These are phyloP conservation scores for Bidens hawaiensis DNA, from an alignment of 140 eudicot genomes.

Conservation along the genomic window DNA sequence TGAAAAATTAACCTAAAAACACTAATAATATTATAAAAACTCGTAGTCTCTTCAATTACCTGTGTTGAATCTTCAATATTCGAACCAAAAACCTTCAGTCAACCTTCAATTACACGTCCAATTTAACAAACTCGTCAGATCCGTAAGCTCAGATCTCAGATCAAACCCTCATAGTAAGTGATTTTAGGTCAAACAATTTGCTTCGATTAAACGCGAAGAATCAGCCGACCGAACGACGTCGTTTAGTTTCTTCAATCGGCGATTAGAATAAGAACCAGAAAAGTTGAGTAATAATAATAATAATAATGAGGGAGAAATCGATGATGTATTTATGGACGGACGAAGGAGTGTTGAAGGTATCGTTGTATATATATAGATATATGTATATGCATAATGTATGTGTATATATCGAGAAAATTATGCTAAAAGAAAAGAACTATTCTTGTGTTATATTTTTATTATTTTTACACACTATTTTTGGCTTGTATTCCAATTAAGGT, in stretches of 20 bases:
- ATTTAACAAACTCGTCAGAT: slow-evolving; percentile 2
- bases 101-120: slow-evolving; percentile 10
- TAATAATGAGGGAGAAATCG: slow-evolving; percentile 11
- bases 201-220: not conserved
- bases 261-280: slow-evolving; percentile 13
- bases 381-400: no score
- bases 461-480: not conserved
- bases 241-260: slow-evolving; percentile 18
- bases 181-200: slow-evolving; percentile 7
- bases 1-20: slow-evolving; percentile 19
- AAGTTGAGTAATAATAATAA: slow-evolving; percentile 15
- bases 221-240: slow-evolving; percentile 22
- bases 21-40: slow-evolving; percentile 15
- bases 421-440: not conserved
- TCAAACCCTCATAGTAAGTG: slow-evolving; percentile 22
- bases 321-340: slow-evolving; percentile 17
- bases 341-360: not conserved
- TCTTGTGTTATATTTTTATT: slow-evolving; percentile 4
- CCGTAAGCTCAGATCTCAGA: not conserved
- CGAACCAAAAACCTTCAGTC: slow-evolving; percentile 13
- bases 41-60: slow-evolving; percentile 23
- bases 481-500: no score
- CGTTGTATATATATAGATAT: no score
- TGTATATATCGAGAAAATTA: slow-evolving; percentile 10
- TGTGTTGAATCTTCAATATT: slow-evolving; percentile 11